A percentile compares a stretch with the other conserved stretches of the same genome.
Evolutionary conservation across 176 grass and related monocot species (phyloP).

Genomic region (Raddia guianensis): DNA sequence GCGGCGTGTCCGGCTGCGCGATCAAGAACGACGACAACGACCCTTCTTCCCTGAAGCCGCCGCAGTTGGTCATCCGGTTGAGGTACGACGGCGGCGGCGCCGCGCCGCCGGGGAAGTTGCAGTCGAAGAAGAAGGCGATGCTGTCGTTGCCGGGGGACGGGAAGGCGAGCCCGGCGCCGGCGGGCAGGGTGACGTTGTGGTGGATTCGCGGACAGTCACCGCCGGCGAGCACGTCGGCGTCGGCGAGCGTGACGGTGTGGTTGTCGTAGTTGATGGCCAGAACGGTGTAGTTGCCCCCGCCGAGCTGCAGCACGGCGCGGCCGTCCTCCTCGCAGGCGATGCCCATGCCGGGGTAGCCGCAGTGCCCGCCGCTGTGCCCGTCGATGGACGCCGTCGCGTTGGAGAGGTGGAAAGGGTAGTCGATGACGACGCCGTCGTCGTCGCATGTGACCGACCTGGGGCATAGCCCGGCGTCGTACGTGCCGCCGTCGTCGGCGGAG

Average conservation of each 20-base stretch:
- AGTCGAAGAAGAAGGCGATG: slow-evolving; percentile 51
- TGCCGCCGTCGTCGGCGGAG: neutral
- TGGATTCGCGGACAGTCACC: slow-evolving; percentile 36
- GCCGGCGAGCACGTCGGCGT: neutral
- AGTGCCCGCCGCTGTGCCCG: neutral
- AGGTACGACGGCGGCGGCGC: accelerated
- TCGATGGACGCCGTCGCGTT: neutral
- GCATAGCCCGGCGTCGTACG: slow-evolving; percentile 3
- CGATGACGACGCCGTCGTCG: neutral
- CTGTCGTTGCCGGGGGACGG: slow-evolving; percentile 5
- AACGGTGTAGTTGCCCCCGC: slow-evolving; percentile 32
- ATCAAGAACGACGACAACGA: neutral
- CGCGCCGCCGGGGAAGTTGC: neutral
- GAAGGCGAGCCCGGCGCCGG: slow-evolving; percentile 22
- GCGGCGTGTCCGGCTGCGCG: accelerated
- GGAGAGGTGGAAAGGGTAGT: slow-evolving; percentile 48
- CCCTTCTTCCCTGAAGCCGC: neutral
- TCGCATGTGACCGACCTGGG: neutral
- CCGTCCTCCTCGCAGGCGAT: slow-evolving; percentile 31
- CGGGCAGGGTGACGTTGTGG: slow-evolving; percentile 40
- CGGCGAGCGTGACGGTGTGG: slow-evolving; percentile 33
- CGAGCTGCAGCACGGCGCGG: slow-evolving; percentile 18
- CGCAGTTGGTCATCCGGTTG: slow-evolving; percentile 24
- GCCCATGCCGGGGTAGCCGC: slow-evolving; percentile 55
- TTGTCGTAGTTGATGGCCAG: slow-evolving; percentile 38